A percentile compares a stretch with the other conserved stretches of the same genome.
These are phyloP conservation scores for Blastocystis sp. DNA, from an alignment of 352 stramenopile genomes.

Conservation along the genomic window DNA sequence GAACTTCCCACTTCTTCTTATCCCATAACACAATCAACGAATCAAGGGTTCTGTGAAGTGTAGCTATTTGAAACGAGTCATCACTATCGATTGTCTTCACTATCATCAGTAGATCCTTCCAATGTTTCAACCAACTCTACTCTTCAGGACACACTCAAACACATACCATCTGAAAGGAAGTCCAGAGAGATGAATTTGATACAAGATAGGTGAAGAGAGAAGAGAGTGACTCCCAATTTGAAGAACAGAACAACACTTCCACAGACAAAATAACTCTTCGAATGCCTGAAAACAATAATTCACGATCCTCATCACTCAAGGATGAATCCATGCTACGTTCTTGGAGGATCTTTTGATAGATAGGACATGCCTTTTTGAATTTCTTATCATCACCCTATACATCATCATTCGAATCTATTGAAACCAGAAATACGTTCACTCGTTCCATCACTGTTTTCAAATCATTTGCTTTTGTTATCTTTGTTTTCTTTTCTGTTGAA, in stretches of 20 bases:
- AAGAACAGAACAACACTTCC: background rate
- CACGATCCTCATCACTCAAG: background rate
- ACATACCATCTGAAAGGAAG: background rate
- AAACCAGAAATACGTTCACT: background rate
- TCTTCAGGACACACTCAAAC: background rate
- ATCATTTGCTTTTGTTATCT: background rate
- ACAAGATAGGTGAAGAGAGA: background rate
- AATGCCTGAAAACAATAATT: conserved; percentile 7
- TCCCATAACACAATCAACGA: background rate
- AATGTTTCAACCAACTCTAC: background rate
- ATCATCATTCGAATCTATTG: background rate
- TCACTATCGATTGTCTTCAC: background rate
- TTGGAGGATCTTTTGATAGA: conserved; percentile 17
- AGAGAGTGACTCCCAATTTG: background rate
- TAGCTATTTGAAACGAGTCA: background rate
- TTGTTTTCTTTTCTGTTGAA: no score
- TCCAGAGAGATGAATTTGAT: background rate
- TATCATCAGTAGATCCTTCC: background rate
- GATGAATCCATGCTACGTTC: background rate
- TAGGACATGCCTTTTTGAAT: background rate
- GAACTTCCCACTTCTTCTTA: background rate
- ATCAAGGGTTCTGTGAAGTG: background rate
- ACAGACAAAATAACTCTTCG: background rate
- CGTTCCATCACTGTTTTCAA: conserved; percentile 13
- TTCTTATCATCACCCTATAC: conserved; percentile 32